Base-by-base conservation (phyloP, 2,329 filamentous ascomycete species). In the Aspergillus transmontanensis region DNA sequence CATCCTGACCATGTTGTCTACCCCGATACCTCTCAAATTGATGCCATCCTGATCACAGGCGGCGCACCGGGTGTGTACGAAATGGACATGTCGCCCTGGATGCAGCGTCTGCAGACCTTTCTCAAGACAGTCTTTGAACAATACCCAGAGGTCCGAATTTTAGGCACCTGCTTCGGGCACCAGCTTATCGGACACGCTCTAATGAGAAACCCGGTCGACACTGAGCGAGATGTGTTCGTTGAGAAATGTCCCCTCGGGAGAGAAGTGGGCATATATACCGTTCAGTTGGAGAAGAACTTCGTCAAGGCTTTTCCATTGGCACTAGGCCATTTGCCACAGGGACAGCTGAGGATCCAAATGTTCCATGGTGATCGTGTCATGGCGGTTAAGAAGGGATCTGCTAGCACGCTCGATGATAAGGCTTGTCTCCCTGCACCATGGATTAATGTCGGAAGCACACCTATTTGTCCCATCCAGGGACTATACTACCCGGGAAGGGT, bases 141-240 rank as follows among this genome's bases (percentile, higher is more conserved):
- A 0, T 76, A 69, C 51, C 73, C 74, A 3, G 48, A 64, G 4
- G 68, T 76, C 14, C 74, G 71, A 59, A 67, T 76, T n/a, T 71
- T 76, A 57, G 74, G 74, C 3, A 73, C 74, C 4, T 76, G 74
- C 66, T 76, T 75, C 58, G 74, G 75, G 0, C 75, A 76, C 57
- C 73, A 76, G 50, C 48, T 76, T 23, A 68, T 76, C 45, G 75
- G 72, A 1, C 62, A 66, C 3, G 46, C 62, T 1, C 26, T 66
- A 7, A 54, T 66, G 11, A 30, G 43, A 21, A 43, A 46, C 34
- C 32, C 32, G 12, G 10, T 34, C 9, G 53, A 57, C 12, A 28
- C 43, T 14, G 7, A 32, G 59, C 58, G 34, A 62, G 67, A 45
- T 11, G 66, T 68, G n/a, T 64, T 64, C 10, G 71, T 75, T 16